phyloP scores from a whole-genome alignment of 2,329 filamentous ascomycete species.

The Coniella vitis region DNA sequence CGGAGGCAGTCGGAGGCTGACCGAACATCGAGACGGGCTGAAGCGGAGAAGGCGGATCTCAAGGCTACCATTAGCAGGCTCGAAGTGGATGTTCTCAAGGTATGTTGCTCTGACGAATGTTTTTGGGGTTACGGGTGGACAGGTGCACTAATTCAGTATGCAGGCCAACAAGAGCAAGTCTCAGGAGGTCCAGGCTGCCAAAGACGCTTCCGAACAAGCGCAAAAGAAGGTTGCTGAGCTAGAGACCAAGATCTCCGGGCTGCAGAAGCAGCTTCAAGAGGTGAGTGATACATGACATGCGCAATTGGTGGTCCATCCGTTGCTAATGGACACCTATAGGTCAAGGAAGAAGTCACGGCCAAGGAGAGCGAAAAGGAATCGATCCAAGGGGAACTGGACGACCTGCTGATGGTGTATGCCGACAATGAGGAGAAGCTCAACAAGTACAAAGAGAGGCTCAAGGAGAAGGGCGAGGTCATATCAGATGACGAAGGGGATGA shows the following conservation, averaged over 20 bases:
- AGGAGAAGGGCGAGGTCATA: constrained; percentile 60
- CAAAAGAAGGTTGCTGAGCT: constrained; percentile 31
- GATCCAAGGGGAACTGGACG: constrained; percentile 69
- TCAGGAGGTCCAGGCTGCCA: constrained; percentile 50
- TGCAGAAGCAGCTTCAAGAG: constrained; percentile 23
- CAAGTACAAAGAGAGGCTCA: constrained; percentile 66
- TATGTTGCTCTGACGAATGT: constrained; percentile 20
- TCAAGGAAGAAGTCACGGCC: constrained; percentile 16
- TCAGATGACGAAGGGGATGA: constrained; percentile 71
- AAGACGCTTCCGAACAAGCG: constrained; percentile 37
- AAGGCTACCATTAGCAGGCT: constrained; percentile 54
- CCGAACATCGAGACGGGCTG: constrained; percentile 40
- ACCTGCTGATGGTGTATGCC: constrained; percentile 73
- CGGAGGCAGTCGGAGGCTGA: constrained; percentile 31
- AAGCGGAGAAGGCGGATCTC: constrained; percentile 58
- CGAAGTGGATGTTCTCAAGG: constrained; percentile 57
- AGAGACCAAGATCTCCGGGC: constrained; percentile 22
- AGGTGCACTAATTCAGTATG: background rate
- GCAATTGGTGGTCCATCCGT: background rate
- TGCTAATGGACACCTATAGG: background rate
- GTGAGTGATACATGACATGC: background rate
- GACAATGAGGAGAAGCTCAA: constrained; percentile 72
- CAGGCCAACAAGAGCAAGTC: constrained; percentile 54
- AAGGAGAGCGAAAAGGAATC: constrained; percentile 57
- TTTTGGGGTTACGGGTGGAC: background rate